Percentiles rank a stretch among this genome's conserved stretches.
These are phyloP conservation scores for Zygosaccharomyces siamensis DNA, from an alignment of 805 yeast genomes.

Conservation along the genomic window DNA sequence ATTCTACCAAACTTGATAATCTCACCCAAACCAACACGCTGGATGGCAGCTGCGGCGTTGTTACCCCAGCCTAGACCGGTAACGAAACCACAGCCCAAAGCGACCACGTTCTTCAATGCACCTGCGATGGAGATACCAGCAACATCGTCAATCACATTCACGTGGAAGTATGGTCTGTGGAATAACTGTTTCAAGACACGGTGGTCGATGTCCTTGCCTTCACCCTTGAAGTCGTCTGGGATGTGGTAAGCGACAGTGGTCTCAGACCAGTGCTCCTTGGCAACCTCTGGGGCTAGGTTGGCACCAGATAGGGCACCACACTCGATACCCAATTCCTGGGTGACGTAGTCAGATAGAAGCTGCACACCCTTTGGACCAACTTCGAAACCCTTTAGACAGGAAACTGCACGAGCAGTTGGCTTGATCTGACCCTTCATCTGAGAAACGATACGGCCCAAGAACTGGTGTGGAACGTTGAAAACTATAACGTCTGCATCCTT, in stretches of 20 bases:
- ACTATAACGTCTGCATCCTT: constrained; percentile 78
- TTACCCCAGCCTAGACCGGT: constrained; percentile 99
- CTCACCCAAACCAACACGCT: constrained; percentile 92
- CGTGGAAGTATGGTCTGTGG: constrained; percentile 99
- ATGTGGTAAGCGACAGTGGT: constrained; percentile 88
- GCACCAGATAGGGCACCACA: constrained; percentile 98
- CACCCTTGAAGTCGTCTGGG: constrained; percentile 55
- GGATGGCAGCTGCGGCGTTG: constrained; percentile 95
- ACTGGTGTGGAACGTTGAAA: constrained; percentile 97
- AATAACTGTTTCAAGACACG: constrained; percentile 70
- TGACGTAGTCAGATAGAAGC: constrained; percentile 71
- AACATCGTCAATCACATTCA: constrained; percentile 83
- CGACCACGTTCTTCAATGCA: constrained; percentile 94
- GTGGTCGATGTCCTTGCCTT: constrained; percentile 55
- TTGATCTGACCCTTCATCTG: constrained; percentile 74
- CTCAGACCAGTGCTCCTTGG: constrained; percentile 93
- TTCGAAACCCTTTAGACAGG: constrained; percentile 93
- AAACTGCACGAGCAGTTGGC: constrained; percentile 75
- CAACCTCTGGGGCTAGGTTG: constrained; percentile 95
- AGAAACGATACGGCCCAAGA: constrained; percentile 67
- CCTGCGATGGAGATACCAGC: constrained; percentile 97
- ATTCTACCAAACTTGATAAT: constrained; percentile 78
- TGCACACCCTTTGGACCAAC: constrained; percentile 82
- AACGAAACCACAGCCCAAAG: constrained; percentile 94
- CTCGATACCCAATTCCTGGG: constrained; percentile 74